Conservation (phyloP, 441 rosid genomes). For the Croton setiger region DNA sequence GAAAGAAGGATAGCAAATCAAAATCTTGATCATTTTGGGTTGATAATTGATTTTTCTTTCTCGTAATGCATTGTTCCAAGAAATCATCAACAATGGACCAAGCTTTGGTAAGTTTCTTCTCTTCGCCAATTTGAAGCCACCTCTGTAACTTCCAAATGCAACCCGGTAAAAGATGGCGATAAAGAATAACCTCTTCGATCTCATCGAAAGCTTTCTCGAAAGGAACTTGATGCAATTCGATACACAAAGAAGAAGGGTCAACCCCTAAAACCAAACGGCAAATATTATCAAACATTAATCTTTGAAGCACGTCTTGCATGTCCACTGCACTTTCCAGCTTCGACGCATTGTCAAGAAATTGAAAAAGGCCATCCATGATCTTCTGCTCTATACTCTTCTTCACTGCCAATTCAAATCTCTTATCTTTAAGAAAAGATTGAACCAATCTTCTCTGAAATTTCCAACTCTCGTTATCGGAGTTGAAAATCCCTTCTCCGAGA, state of each 20-base stretch:
- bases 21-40: neutral
- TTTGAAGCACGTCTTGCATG: slow-evolving; percentile 21
- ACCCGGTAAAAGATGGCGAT: slow-evolving; percentile 26
- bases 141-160: slow-evolving; percentile 32
- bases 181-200: slow-evolving; percentile 26
- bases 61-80: slow-evolving; percentile 18
- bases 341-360: slow-evolving; percentile 20
- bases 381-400: slow-evolving; percentile 5
- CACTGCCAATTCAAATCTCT: neutral
- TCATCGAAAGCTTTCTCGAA: slow-evolving; percentile 22
- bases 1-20: slow-evolving; percentile 8
- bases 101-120: slow-evolving; percentile 25
- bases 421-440: slow-evolving; percentile 15
- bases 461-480: slow-evolving; percentile 29
- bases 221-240: slow-evolving; percentile 13
- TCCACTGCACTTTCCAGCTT: slow-evolving; percentile 11
- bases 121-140: slow-evolving; percentile 31
- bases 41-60: slow-evolving; percentile 9
- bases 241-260: slow-evolving; percentile 18
- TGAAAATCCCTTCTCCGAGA: slow-evolving; percentile 33
- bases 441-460: slow-evolving; percentile 20
- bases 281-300: slow-evolving; percentile 21
- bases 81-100: slow-evolving; percentile 11
- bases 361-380: slow-evolving; percentile 17
- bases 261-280: slow-evolving; percentile 18